These are phyloP conservation scores for Pelomyxa schiedti DNA, from an alignment of 78 protist species.

Conservation along the genomic window DNA sequence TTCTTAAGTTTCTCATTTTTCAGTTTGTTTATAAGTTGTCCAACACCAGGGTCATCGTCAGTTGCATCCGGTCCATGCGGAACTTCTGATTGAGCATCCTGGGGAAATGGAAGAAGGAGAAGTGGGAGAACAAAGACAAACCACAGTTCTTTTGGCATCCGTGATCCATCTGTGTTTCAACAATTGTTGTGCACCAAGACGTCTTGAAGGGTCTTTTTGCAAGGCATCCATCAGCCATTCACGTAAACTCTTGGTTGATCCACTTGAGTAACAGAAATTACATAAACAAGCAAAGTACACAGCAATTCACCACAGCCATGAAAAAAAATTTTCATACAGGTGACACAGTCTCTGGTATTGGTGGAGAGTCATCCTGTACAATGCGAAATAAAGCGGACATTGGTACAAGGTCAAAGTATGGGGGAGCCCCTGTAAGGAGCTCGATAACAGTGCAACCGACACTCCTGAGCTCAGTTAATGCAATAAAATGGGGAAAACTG, in stretches of 20 bases:
- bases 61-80: too few relatives aligned
- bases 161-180: slow-evolving; percentile 72
- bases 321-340: slow-evolving; percentile 18
- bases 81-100: too few relatives aligned
- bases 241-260: too few relatives aligned
- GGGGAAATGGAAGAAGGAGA: too few relatives aligned
- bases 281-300: neutral
- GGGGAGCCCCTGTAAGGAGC: slow-evolving; percentile 90
- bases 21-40: too few relatives aligned
- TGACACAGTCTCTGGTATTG: slow-evolving; percentile 79
- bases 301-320: neutral
- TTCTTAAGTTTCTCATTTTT: too few relatives aligned
- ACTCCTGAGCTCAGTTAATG: slow-evolving; percentile 69
- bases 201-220: slow-evolving; percentile 71
- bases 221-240: slow-evolving; percentile 79
- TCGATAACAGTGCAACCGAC: slow-evolving; percentile 93
- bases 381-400: slow-evolving; percentile 92
- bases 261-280: slow-evolving; percentile 20
- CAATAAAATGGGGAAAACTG: neutral
- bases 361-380: slow-evolving; percentile 91
- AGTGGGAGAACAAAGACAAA: too few relatives aligned
- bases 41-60: too few relatives aligned
- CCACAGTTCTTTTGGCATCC: neutral
- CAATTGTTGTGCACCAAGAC: slow-evolving; percentile 68
- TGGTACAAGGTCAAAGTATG: slow-evolving; percentile 87